phyloP scores from a whole-genome alignment of 1,284 basidiomycete species.

The Microstroma glucosiphilum region DNA sequence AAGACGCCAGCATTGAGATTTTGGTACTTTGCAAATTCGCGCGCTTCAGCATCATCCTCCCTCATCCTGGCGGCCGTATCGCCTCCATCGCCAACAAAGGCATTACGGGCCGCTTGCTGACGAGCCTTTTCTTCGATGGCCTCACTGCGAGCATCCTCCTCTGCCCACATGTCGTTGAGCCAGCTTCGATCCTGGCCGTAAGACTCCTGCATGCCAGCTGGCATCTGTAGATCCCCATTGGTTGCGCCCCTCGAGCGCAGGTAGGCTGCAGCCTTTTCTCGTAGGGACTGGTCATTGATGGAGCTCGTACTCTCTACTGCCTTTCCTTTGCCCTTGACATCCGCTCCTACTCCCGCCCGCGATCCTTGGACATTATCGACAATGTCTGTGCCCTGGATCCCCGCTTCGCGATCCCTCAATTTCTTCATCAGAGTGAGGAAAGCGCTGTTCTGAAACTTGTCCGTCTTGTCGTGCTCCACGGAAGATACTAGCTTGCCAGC shows the following conservation, averaged over 20 bases:
- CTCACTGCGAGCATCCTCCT: constrained; percentile 42
- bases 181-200: constrained; percentile 13
- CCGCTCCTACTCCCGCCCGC: background rate
- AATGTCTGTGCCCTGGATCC: constrained; percentile 73
- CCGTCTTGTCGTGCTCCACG: constrained; percentile 59
- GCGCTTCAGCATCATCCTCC: constrained; percentile 40
- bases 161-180: constrained; percentile 41
- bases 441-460: constrained; percentile 79
- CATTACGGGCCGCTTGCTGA: constrained; percentile 14
- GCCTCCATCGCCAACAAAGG: constrained; percentile 43
- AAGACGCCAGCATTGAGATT: constrained; percentile 26
- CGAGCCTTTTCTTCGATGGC: constrained; percentile 21
- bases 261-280: background rate
- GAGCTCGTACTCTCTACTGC: background rate
- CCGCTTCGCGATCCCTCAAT: constrained; percentile 73
- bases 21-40: constrained; percentile 38
- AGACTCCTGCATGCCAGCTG: constrained; percentile 13
- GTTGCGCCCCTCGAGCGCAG: background rate
- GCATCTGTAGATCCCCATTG: background rate
- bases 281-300: background rate
- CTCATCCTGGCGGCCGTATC: constrained; percentile 36
- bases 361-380: constrained; percentile 52
- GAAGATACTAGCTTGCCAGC: constrained; percentile 50
- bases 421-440: constrained; percentile 83
- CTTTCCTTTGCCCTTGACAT: constrained; percentile 31